A percentile compares a stretch with the other conserved stretches of the same genome.
Evolutionary conservation across 2,329 filamentous ascomycete species (phyloP).

Genomic region (Helicocarpus griseus): DNA sequence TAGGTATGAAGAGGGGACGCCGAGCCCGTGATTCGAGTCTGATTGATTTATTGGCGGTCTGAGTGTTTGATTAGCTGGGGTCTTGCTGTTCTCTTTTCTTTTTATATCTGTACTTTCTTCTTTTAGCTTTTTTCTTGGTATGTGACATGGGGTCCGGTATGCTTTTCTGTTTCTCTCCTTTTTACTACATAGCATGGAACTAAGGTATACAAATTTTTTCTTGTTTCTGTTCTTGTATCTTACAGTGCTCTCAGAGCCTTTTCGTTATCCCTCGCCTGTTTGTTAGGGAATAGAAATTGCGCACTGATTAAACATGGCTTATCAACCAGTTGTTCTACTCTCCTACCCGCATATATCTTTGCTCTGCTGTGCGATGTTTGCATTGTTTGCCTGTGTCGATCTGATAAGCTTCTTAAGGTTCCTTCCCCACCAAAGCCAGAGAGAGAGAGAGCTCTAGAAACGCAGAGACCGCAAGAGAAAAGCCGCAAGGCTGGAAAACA

Average conservation of each 20-base stretch:
- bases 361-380: conserved; percentile 2
- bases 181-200: not conserved
- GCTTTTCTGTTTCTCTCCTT: not conserved
- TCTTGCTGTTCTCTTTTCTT: not conserved
- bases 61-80: not conserved
- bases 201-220: not conserved
- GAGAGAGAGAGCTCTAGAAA: not conserved
- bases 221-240: not conserved
- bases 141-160: not conserved
- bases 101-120: not conserved
- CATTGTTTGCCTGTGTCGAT: conserved; percentile 1
- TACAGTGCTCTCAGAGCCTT: not conserved
- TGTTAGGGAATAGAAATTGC: too few species aligned
- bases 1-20: conserved; percentile 34
- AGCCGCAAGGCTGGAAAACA: not conserved
- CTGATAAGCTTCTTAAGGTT: not conserved
- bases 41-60: not conserved
- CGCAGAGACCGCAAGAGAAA: not conserved
- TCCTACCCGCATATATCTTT: not conserved
- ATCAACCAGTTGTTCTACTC: too few species aligned
- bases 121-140: not conserved
- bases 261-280: too few species aligned
- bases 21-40: conserved; percentile 24
- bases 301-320: too few species aligned
- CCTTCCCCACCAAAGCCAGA: not conserved